Evolutionary conservation across 345 rosid species (phyloP), one percentile per base, ranked within the genome.

Genomic region (Diplotaxis tenuifolia): DNA sequence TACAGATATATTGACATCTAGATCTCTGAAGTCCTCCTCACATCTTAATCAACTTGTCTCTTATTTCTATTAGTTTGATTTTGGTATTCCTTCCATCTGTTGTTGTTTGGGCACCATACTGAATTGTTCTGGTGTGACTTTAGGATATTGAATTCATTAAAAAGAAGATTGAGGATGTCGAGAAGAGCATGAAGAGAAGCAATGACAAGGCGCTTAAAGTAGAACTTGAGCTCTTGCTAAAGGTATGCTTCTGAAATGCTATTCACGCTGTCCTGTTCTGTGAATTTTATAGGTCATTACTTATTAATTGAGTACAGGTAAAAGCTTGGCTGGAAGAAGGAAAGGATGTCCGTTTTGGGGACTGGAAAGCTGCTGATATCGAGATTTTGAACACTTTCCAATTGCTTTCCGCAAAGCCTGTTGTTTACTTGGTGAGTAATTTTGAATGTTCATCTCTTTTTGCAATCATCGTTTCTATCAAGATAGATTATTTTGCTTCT

Each of bases 141-240:
- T 61, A 95, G 99, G 99, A 95, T 86, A 72, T 92, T 76, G 99
- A 95, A 75, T 95, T 88, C 57, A 70, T 88, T 74, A 91, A 84
- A 68, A 92, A 84, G 77, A 95, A 80, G 82, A 42, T 92, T 60
- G 98, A 95, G 62, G 98, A 95, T 83, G 59, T 92, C 2, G 96
- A 92, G 79, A 95, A 92, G 89, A 90, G 96, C 94, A 89, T 95
- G 99, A 95, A 90, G 86, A 88, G 97, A 84, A 95, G 99, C 92
- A 95, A 95, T 75, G 97, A 95, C 82, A 92, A 95, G 82, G 90
- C 83, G 81, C 82, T 95, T 0, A 95, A 92, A 82, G 68, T 90
- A 73, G 98, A 95, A 84, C 86, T 28, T 65, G 99, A 95, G 72
- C 84, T 79, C 74, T 78, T 78, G 73, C 78, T 6, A 56, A 73